Evolutionary conservation across 768 basidiomycete species (phyloP).

Genomic region (Cystofilobasidium bisporidii): DNA sequence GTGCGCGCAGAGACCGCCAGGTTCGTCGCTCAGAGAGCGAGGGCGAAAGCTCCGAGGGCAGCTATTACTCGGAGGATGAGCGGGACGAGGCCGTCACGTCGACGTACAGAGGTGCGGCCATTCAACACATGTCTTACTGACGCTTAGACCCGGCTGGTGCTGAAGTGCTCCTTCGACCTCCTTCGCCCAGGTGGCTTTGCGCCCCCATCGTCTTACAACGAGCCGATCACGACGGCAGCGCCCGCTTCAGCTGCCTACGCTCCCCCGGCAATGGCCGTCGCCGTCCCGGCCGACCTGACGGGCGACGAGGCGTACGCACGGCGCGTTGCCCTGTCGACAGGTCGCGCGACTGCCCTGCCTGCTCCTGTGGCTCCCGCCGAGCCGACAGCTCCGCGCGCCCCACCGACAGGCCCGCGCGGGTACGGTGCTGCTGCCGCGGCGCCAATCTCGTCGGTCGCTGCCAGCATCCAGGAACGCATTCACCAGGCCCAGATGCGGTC

Average conservation of each 20-base stretch:
- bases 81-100: slow-evolving; percentile 49
- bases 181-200: slow-evolving; percentile 24
- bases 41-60: slow-evolving; percentile 46
- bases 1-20: slow-evolving; percentile 36
- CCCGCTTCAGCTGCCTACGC: slow-evolving; percentile 28
- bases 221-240: slow-evolving; percentile 10
- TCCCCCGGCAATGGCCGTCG: slow-evolving; percentile 38
- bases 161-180: background rate
- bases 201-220: slow-evolving; percentile 4
- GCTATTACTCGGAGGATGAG: slow-evolving; percentile 46
- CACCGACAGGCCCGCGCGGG: no score
- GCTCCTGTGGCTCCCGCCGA: background rate
- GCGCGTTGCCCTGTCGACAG: slow-evolving; percentile 55
- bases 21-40: background rate
- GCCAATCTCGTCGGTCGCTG: no score
- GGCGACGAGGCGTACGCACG: slow-evolving; percentile 75
- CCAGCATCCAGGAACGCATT: no score
- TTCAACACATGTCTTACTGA: no score
- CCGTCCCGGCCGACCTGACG: slow-evolving; percentile 45
- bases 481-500: no score
- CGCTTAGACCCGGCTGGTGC: no score
- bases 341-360: background rate
- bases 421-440: no score
- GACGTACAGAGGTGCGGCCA: slow-evolving; percentile 43
- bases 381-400: no score